Base-by-base conservation (phyloP, 164 flowering plant species). In the Cinnamomum chago region DNA sequence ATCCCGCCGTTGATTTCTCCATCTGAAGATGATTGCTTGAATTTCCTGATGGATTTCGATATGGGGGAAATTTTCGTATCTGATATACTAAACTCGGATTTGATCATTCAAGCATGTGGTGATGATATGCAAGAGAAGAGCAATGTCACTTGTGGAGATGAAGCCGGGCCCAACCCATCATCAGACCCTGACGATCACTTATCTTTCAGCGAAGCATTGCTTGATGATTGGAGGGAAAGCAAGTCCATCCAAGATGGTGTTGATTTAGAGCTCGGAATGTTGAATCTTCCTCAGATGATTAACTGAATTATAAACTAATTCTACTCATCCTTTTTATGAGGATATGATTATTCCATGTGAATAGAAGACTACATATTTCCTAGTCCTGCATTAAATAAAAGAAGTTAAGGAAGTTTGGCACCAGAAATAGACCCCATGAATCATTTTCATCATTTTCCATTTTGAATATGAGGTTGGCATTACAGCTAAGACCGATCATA, bases 181-280 rank as follows among this genome's bases (percentile, higher is more conserved):
- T 17, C 76, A 6, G 10, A 14, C 35, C 58, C 40, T 2, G 30
- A 67, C 17, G 24, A 25, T 58, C 14, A 27, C 11, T 50, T 30
- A 17, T 27, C 35, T 30, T 35, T 72, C 17, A 4, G 60, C 1
- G 79, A 67, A 15, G 28, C 23, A 40, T 17, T 27, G 47, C 50
- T 25, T 30, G 62, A 72, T n/a, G 47, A 68, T 4, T 55, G 74
- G 75, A 58, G n/a, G 51, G 52, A 5, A 7, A 72, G 35, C 20
- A 71, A 66, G 17, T 71, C 23, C 58, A 28, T 71, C 24, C 51
- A 65, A 58, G 40, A 17, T 15, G 15, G 40, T 71, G 58, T 4
- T 3, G 51, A 20, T 11, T 30, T 40, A 1, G 71, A 18, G 40
- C 68, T 66, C 1, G 67, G 47, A 66, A 50, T 68, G 17, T 50